Evolutionary conservation across 768 basidiomycete species (phyloP).

Genomic region (Cyathus striatus): DNA sequence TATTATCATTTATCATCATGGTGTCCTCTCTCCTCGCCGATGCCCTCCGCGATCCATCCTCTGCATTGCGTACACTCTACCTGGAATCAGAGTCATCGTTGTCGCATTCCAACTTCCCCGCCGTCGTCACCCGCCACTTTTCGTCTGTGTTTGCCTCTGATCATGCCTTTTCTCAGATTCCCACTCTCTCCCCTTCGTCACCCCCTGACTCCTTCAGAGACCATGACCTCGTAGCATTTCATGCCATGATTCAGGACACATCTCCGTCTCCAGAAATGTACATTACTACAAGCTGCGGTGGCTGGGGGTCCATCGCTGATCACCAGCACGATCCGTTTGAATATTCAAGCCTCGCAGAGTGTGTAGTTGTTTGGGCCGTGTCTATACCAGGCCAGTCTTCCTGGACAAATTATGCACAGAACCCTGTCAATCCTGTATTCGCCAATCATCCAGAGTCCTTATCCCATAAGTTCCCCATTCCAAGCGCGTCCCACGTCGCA

Average conservation of each 20-base stretch:
- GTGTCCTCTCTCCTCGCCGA: too few species aligned
- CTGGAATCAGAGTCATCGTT: conserved; percentile 11
- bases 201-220: conserved; percentile 12
- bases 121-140: conserved; percentile 43
- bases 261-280: conserved; percentile 72
- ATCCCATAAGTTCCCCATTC: conserved; percentile 64
- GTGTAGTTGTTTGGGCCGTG: conserved; percentile 66
- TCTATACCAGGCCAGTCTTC: conserved; percentile 63
- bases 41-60: too few species aligned
- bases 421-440: not conserved
- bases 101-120: conserved; percentile 41
- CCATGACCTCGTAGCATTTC: conserved; percentile 65
- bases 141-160: conserved; percentile 29
- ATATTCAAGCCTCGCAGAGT: conserved; percentile 53
- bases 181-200: conserved; percentile 2
- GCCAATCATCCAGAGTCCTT: conserved; percentile 9
- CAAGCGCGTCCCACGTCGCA: conserved; percentile 53
- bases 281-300: conserved; percentile 54
- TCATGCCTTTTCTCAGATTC: conserved; percentile 37
- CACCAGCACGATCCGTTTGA: conserved; percentile 29
- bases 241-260: conserved; percentile 81
- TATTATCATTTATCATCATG: too few species aligned
- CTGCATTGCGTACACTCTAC: not conserved
- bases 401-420: conserved; percentile 50
- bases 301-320: conserved; percentile 66